Evolutionary conservation across 78 protist species (phyloP).

Genomic region (Emiliania huxleyi): DNA sequence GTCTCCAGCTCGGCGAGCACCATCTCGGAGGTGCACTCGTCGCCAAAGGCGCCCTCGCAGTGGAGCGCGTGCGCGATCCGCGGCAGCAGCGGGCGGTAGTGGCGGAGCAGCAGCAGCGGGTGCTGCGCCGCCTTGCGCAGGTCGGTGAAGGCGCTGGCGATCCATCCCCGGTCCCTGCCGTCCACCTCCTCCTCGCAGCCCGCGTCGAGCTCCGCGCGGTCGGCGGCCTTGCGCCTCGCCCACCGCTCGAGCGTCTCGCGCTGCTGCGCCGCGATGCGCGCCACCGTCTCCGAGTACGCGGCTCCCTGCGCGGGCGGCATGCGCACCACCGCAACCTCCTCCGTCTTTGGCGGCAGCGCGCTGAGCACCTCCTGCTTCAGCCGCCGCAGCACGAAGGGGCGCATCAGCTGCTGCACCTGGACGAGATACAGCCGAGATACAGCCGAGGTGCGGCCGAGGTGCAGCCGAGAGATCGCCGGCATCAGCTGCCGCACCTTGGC

Average conservation of each 20-base stretch:
- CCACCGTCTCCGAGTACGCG: background rate
- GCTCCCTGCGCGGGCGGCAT: background rate
- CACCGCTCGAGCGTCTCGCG: background rate
- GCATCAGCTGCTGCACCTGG: constrained; percentile 1
- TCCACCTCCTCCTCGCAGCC: background rate
- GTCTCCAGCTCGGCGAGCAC: background rate
- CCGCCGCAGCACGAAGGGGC: constrained; percentile 55
- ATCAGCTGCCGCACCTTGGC: too few species aligned
- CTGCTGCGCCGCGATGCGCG: background rate
- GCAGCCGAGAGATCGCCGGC: too few species aligned
- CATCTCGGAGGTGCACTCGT: background rate
- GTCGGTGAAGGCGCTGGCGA: background rate
- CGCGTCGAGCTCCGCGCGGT: background rate
- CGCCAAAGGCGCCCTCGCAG: background rate
- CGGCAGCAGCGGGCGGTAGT: background rate
- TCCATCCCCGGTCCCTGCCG: background rate
- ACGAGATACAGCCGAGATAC: too few species aligned
- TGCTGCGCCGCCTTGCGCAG: constrained; percentile 19
- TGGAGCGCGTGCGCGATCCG: background rate
- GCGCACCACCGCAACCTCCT: background rate
- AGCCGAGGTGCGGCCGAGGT: too few species aligned
- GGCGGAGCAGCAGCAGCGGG: background rate
- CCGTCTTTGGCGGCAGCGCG: constrained; percentile 39
- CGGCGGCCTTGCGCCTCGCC: background rate
- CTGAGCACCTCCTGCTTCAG: constrained; percentile 50